Evolutionary conservation across 805 yeast species (phyloP), one percentile per base, ranked within the genome.

Genomic region (Candida dendrica): DNA sequence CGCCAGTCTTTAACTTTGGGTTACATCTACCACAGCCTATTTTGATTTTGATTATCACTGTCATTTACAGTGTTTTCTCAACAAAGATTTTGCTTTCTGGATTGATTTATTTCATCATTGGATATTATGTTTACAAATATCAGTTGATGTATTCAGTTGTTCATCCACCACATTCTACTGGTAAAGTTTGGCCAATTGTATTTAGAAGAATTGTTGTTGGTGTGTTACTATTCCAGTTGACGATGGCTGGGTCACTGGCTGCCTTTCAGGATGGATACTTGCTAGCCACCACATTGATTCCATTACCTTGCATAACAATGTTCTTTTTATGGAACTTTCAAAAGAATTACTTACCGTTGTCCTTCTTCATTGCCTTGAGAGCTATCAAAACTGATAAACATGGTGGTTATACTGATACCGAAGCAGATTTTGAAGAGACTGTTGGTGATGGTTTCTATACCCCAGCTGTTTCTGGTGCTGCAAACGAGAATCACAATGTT

Each of bases 131-230:
- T 8, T 88, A 81, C 72, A 91, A 91, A 63, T 91, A 90, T 60
- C 96, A 89, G 61, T 68, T 91, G 45, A 68, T 93, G 49, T 91
- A 87, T 59, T 84, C 96, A 0, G 83, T 93, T 67, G 89, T 88
- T 27, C 98, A 93, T 60, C 90, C 95, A 9, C 96, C 95, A 32
- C 98, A 93, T 63, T 89, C 96, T 0, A 93, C 96, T 0, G 98
- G 98, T 1, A 85, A 84, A 57, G 95, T 91, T 1, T 91, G 97
- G 98, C 95, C 96, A 0, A 68, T 89, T 38, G 81, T 91, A 2
- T 84, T 85, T 55, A 72, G 95, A 52, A 72, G 98, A 50, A 78
- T 90, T 1, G 77, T 85, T 42, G 58, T 88, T 44, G 98, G 98
- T 0, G 63, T 91, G 20, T 62, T 85, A 29, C 68, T 91, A 14